Conservation (phyloP, 2,329 filamentous ascomycete genomes). For the Clonostachys sp. region DNA sequence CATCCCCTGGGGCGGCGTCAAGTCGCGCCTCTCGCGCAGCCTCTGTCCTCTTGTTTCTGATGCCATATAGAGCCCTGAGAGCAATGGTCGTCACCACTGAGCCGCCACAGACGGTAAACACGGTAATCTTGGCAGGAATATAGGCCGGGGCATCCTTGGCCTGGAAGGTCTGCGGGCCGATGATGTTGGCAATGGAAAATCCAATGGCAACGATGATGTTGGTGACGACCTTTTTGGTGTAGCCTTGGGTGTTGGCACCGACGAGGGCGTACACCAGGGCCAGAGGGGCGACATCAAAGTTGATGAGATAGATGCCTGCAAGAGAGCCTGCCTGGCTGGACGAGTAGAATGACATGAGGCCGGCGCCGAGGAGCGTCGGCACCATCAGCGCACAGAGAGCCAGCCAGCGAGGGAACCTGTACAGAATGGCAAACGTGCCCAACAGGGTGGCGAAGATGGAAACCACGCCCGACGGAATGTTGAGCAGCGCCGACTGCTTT, state of each 20-base stretch:
- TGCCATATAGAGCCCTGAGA: constrained; percentile 7
- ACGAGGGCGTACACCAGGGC: constrained; percentile 47
- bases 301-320: constrained; percentile 19
- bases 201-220: constrained; percentile 37
- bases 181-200: constrained; percentile 39
- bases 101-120: constrained; percentile 37
- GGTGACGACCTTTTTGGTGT: constrained; percentile 37
- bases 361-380: constrained; percentile 13
- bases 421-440: constrained; percentile 13
- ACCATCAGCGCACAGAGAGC: constrained; percentile 13
- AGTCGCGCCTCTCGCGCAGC: neutral
- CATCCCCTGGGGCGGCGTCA: no score
- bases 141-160: constrained; percentile 39
- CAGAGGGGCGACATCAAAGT: constrained; percentile 45
- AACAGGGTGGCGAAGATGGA: constrained; percentile 11
- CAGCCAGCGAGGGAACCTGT: constrained; percentile 18
- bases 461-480: constrained; percentile 17
- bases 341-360: constrained; percentile 17
- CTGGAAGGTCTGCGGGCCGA: constrained; percentile 39
- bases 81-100: constrained; percentile 7
- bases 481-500: constrained; percentile 39
- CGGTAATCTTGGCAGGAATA: constrained; percentile 42
- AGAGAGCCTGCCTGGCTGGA: constrained; percentile 19
- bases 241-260: constrained; percentile 38
- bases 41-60: constrained; percentile 3